phyloP scores from a whole-genome alignment of 805 yeast species.

The Zygotorulaspora chibaensis region DNA sequence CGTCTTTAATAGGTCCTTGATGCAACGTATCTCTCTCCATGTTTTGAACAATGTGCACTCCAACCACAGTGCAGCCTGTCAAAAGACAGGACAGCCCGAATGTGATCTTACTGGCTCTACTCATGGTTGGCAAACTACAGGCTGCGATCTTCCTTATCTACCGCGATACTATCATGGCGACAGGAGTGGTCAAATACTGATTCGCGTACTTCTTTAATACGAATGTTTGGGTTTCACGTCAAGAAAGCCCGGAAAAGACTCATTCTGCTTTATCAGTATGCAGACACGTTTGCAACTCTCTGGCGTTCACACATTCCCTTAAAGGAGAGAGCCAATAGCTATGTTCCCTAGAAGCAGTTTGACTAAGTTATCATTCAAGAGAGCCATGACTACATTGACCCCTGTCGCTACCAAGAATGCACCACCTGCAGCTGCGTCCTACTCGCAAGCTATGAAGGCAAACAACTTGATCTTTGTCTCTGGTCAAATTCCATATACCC shows the following conservation, averaged over 20 bases:
- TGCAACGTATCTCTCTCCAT: slow-evolving; percentile 67
- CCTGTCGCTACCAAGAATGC: slow-evolving; percentile 69
- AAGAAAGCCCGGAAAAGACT: not conserved
- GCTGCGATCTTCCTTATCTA: not conserved
- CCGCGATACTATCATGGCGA: not conserved
- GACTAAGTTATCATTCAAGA: slow-evolving; percentile 18
- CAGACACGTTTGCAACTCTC: not conserved
- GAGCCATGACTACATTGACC: slow-evolving; percentile 29
- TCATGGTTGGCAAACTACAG: slow-evolving; percentile 44
- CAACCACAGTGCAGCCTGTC: slow-evolving; percentile 57
- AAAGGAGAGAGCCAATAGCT: not conserved
- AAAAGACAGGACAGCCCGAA: slow-evolving; percentile 53
- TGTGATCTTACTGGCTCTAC: slow-evolving; percentile 74
- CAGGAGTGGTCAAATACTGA: too few relatives aligned
- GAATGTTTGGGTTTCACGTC: not conserved
- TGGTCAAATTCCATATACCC: slow-evolving; percentile 90
- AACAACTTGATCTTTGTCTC: slow-evolving; percentile 85
- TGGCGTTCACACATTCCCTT: not conserved
- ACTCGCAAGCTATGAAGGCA: slow-evolving; percentile 92
- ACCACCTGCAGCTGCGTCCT: slow-evolving; percentile 96
- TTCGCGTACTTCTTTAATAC: too few relatives aligned
- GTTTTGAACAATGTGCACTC: slow-evolving; percentile 67
- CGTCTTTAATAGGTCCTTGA: slow-evolving; percentile 84
- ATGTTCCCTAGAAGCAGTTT: slow-evolving; percentile 21
- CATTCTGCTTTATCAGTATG: not conserved